Conservation (phyloP, 331 rosid genomes). For the Pyracantha coccinea region DNA sequence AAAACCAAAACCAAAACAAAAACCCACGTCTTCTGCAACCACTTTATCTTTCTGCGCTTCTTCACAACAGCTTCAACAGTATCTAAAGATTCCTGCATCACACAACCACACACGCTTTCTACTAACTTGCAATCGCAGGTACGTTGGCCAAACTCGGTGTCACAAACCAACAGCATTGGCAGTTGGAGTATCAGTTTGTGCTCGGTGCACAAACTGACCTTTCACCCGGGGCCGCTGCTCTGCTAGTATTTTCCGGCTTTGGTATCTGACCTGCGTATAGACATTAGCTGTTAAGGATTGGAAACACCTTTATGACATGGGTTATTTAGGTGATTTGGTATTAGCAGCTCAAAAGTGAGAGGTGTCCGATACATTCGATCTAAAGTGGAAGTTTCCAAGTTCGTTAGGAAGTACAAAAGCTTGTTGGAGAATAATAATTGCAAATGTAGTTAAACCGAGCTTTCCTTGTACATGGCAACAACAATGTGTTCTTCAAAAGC, state of each 20-base stretch:
- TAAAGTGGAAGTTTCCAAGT: neutral
- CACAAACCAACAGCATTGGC: conserved; percentile 25
- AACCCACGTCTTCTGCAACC: conserved; percentile 11
- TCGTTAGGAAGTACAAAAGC: neutral
- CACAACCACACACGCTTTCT: conserved; percentile 11
- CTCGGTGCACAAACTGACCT: conserved; percentile 68
- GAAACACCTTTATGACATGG: neutral
- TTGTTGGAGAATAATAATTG: neutral
- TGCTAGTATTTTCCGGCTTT: conserved; percentile 58
- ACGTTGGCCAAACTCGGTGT: conserved; percentile 4
- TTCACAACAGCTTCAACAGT: conserved; percentile 8
- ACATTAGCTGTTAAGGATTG: neutral
- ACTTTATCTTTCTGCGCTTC: conserved; percentile 7
- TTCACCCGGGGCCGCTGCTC: conserved; percentile 75
- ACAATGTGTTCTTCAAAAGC: neutral
- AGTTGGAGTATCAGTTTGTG: conserved; percentile 18
- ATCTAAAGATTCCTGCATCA: conserved; percentile 13
- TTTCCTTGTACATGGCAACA: neutral
- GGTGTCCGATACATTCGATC: neutral
- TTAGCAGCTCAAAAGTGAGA: conserved; percentile 1
- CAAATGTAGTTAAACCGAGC: neutral
- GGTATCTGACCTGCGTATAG: conserved; percentile 57
- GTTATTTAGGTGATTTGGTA: neutral
- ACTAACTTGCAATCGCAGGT: conserved; percentile 4
- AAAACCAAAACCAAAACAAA: conserved; percentile 5